Evolutionary conservation across 352 stramenopile genomes (phyloP), one percentile per base, ranked within the genome.

Genomic region (Globisporangium nodosum): DNA sequence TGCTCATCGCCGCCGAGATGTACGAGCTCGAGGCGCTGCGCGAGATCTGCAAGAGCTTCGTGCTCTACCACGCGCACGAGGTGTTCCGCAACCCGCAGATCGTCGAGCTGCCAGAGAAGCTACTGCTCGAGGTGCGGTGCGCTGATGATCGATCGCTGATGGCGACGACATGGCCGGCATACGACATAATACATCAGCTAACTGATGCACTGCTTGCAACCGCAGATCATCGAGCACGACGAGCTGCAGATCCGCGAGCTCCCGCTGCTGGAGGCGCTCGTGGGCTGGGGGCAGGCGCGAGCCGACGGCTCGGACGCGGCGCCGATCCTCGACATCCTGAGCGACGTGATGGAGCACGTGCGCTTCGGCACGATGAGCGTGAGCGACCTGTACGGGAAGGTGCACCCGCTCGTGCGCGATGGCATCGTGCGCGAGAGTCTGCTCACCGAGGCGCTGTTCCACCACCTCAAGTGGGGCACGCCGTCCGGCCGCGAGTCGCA

Each of bases 351-450:
- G 81, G 76, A 92, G 64, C 81, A 85, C 51, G 77, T 95, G 49
- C 83, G 85, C 31, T 95, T 92, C 58, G 78, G 83, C 11, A 92
- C 83, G 0, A 95, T 95, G 85, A 95, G 81, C 47, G 85, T 95
- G 45, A 86, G 80, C 33, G 83, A 91, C 56, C 55, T 95, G 9
- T 92, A 94, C 47, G 81, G 85, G 42, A 94, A 92, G 82, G 85
- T 94, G 37, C 78, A 78, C 3, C 81, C 81, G 3, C 73, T 94
- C 2, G 83, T 92, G 16, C 68, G 70, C 18, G 72, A 88, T 27
- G 69, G 72, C 12, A 65, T 91, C 3, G 88, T 95, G 37, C 76
- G 66, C 18, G 83, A 93, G 56, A 57, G 74, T 21, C 64, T 92
- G 30, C 66, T 95, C 18, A 91, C 83, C 0, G 85, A 95, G 63